phyloP scores from a whole-genome alignment of 2,329 filamentous ascomycete species.

The Neopestalotiopsis sp. region DNA sequence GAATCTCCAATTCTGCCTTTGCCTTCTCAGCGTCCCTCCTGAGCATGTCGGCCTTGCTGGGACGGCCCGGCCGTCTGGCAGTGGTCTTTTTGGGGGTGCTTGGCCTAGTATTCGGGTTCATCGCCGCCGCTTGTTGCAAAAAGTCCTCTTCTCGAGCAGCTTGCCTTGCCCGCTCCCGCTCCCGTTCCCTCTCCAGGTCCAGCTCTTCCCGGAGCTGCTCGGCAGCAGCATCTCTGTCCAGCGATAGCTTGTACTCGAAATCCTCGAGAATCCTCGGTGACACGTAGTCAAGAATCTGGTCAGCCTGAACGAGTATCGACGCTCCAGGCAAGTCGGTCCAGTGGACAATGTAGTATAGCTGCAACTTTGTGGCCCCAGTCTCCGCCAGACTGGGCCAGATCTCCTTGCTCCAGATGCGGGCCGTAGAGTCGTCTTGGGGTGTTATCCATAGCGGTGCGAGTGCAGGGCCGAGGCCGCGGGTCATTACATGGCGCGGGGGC shows the following conservation, averaged over 20 bases:
- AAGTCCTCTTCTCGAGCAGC: background rate
- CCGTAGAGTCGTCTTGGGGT: conserved; percentile 55
- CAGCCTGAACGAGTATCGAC: conserved; percentile 51
- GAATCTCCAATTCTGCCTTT: conserved; percentile 28
- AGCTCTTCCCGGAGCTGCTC: conserved; percentile 18
- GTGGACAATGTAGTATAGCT: conserved; percentile 60
- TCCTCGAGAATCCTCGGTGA: conserved; percentile 61
- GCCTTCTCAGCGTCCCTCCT: conserved; percentile 28
- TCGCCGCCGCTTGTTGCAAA: background rate
- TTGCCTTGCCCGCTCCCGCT: conserved; percentile 25
- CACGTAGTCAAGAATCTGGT: conserved; percentile 61
- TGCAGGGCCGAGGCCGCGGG: conserved; percentile 53
- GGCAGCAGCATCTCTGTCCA: conserved; percentile 43
- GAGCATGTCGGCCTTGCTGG: conserved; percentile 34
- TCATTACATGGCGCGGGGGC: conserved; percentile 39
- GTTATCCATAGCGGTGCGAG: conserved; percentile 53
- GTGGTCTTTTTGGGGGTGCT: conserved; percentile 9
- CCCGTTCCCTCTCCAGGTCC: conserved; percentile 18
- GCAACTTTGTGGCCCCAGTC: conserved; percentile 39
- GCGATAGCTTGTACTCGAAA: conserved; percentile 56
- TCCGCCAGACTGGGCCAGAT: conserved; percentile 44
- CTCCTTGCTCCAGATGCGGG: conserved; percentile 62
- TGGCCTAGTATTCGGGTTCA: conserved; percentile 12
- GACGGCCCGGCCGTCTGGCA: conserved; percentile 31
- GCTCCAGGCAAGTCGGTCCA: conserved; percentile 60